Percentiles rank a stretch among this genome's conserved stretches.
Conservation (phyloP, 2,329 filamentous ascomycete species). For the Leptographium radiaticola region DNA sequence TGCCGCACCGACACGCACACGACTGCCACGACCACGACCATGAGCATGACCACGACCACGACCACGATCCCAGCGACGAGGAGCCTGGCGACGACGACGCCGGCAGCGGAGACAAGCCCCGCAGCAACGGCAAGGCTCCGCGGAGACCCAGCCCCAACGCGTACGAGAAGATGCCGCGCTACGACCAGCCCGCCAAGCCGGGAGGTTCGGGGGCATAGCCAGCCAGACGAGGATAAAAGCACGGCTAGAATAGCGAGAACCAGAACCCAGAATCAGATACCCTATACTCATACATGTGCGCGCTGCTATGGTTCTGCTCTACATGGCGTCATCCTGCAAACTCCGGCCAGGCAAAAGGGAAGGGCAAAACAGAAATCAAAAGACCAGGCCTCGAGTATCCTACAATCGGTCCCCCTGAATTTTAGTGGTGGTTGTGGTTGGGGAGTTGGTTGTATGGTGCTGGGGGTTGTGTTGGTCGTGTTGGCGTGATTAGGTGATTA, state of each 20-base stretch:
- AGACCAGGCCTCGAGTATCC: neutral
- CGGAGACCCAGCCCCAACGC: conserved; percentile 60
- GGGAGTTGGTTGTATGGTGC: no score
- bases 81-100: conserved; percentile 15
- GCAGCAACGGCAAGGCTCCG: conserved; percentile 10
- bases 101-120: conserved; percentile 18
- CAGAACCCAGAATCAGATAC: neutral
- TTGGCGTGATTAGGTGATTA: neutral
- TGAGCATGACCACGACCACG: conserved; percentile 23
- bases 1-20: conserved; percentile 18
- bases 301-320: neutral
- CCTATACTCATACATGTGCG: neutral
- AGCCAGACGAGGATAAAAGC: neutral
- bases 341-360: neutral
- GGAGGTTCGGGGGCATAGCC: neutral
- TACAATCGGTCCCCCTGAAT: neutral
- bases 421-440: no score
- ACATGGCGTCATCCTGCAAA: neutral
- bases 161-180: conserved; percentile 57
- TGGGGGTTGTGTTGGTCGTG: no score
- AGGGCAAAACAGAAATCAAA: neutral
- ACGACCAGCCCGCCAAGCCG: conserved; percentile 25
- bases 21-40: conserved; percentile 19
- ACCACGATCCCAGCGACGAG: conserved; percentile 12
- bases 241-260: neutral